Evolutionary conservation across 1,284 basidiomycete species (phyloP), one percentile per base, ranked within the genome.

Genomic region (Hortiboletus rubellus): DNA sequence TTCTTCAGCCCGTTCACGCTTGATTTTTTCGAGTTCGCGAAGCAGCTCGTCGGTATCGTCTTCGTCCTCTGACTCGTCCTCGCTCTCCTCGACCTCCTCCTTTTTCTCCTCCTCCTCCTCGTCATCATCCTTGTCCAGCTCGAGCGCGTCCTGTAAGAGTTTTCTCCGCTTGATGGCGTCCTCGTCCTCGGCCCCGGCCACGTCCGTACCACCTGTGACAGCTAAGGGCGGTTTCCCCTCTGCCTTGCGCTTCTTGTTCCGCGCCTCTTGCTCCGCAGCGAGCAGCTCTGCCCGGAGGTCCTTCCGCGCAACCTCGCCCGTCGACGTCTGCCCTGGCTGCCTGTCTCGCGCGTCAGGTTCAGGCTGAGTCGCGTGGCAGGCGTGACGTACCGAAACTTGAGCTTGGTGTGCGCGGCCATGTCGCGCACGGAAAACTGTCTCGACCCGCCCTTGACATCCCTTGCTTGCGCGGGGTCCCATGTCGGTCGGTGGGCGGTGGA

Each of bases 1-100:
- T 75, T 98, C 95, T 69, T 92, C 94, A 15, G 94, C 94, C 17
- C 95, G 83, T 70, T 98, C 94, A 52, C 88, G 86, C 74, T 96
- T 97, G 66, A 97, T 97, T 76, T 95, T 96, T 74, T 95, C 95
- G 22, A 98, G 79, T 72, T 98, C 95, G 27, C 93, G 86, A 63
- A 98, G 79, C 27, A 98, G 79, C 67, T 96, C 94, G 0, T 93
- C 94, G 0, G 93, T 95, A 61, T 97, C 94, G 67, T 96, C 90
- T 34, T 91, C 86, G 1, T 82, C 81, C 17, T 86, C 84, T 4
- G 36, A 41, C 0, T 81, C 81, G 7, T 82, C 77, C 5, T 79
- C 83, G 11, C 74, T 66, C 54, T 83, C 80, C 7, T 67, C 76
- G 17, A 59, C 62, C 7, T 79, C 81, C 15, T 76, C 76, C 7